Percentiles rank a stretch among this genome's conserved stretches.
Conservation (phyloP, 805 yeast genomes). For the Saturnispora ahearnii region DNA sequence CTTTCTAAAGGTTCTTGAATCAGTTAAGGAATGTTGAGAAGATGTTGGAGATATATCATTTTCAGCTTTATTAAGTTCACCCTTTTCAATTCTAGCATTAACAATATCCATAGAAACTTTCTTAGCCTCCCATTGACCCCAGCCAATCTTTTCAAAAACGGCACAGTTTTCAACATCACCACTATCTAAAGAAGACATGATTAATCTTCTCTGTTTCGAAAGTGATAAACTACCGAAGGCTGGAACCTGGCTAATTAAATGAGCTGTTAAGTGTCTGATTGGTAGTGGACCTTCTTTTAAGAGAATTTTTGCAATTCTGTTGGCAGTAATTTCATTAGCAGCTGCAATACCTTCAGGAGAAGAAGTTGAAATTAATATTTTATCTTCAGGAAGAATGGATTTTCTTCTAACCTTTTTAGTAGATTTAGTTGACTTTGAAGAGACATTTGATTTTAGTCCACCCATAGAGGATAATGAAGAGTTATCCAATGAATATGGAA, state of each 20-base stretch:
- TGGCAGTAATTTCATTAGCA: conserved; percentile 76
- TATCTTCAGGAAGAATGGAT: conserved; percentile 18
- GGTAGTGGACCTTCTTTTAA: conserved; percentile 78
- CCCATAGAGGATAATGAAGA: not conserved
- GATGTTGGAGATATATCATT: not conserved
- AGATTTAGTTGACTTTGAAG: not conserved
- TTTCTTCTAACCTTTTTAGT: conserved; percentile 8
- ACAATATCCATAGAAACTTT: conserved; percentile 27
- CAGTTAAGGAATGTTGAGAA: not conserved
- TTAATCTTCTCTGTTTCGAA: conserved; percentile 82
- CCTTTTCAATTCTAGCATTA: conserved; percentile 15
- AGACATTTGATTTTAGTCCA: not conserved
- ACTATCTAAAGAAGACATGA: conserved; percentile 79
- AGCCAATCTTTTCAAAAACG: conserved; percentile 85
- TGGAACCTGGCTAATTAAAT: conserved; percentile 62
- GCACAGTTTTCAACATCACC: conserved; percentile 53
- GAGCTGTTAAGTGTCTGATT: conserved; percentile 79
- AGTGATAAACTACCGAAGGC: conserved; percentile 73
- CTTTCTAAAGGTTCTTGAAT: not conserved
- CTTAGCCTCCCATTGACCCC: conserved; percentile 96
- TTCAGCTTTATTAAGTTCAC: not conserved
- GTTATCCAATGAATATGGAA: not conserved
- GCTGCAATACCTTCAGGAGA: conserved; percentile 86
- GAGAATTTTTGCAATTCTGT: conserved; percentile 60
- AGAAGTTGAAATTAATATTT: conserved; percentile 50